Conservation (phyloP, 108 stramenopile species). For the Chaetoceros tenuissimus region DNA sequence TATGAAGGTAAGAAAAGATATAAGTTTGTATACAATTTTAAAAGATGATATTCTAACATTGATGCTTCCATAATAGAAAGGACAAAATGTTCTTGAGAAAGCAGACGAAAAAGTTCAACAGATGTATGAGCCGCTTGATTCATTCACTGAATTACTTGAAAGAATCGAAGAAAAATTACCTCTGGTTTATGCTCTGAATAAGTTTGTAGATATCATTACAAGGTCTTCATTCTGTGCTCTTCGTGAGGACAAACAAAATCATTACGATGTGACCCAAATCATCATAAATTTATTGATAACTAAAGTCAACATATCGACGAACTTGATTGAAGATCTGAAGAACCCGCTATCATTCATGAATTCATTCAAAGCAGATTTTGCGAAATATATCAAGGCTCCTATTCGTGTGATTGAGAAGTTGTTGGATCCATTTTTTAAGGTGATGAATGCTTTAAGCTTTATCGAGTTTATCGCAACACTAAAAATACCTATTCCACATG, state of each 20-base stretch:
- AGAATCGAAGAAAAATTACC: background rate
- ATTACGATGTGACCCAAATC: background rate
- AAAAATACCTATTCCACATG: background rate
- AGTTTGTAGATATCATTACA: background rate
- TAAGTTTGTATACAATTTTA: too few relatives aligned
- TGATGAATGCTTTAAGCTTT: background rate
- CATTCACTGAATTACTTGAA: background rate
- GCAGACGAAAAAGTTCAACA: background rate
- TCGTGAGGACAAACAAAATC: background rate
- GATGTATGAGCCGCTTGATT: background rate
- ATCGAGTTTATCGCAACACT: background rate
- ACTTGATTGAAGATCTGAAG: background rate
- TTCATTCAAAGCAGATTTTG: background rate
- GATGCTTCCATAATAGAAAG: background rate
- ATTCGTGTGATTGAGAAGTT: background rate
- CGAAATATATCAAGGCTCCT: background rate
- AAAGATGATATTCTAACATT: too few relatives aligned
- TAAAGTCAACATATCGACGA: background rate
- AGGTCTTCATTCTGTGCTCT: background rate
- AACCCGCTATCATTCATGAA: background rate
- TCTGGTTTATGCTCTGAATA: background rate
- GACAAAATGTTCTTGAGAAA: background rate
- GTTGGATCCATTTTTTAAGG: background rate
- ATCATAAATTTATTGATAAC: background rate
- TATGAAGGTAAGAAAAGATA: background rate